phyloP scores from a whole-genome alignment of 306 rosid genomes.

The Medicago truncatula region MtrunA17r5.0-ANR NC_053042.1:16079001-16079500 shows the following conservation, averaged over 20 bases:
- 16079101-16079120: conserved; percentile 89
- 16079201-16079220: conserved; percentile 67
- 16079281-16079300: conserved; percentile 71
- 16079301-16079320: conserved; percentile 57
- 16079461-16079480: conserved; percentile 48
- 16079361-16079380: conserved; percentile 67
- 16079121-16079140: conserved; percentile 44
- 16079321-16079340: conserved; percentile 51
- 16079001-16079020: neutral
- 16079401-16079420: conserved; percentile 59
- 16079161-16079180: conserved; percentile 68
- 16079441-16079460: conserved; percentile 65
- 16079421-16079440: conserved; percentile 59
- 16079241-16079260: conserved; percentile 56
- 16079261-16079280: neutral
- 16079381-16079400: conserved; percentile 64
- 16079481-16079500: neutral
- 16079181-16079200: conserved; percentile 88
- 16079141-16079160: conserved; percentile 71
- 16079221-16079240: conserved; percentile 65
- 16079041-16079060: neutral
- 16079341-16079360: conserved; percentile 54
- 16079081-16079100: conserved; percentile 58
- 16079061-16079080: neutral
- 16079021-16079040: neutral